Conservation (phyloP, 495 filamentous ascomycete species). For the Astrothelium macrocarpum region DNA sequence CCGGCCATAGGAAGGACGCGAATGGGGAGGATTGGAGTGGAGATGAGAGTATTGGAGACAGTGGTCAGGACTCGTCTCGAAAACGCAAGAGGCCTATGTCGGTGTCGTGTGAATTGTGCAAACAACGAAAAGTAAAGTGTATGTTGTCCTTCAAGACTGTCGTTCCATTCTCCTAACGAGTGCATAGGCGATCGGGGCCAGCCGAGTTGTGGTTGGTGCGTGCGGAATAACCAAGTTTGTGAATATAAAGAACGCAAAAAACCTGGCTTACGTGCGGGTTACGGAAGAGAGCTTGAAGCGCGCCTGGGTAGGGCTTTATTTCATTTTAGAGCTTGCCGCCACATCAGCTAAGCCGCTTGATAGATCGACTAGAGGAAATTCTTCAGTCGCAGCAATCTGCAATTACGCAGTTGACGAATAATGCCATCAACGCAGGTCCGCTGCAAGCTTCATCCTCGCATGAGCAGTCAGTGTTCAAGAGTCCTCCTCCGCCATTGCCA, state of each 20-base stretch:
- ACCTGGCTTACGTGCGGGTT: slow-evolving; percentile 72
- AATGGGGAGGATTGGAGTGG: slow-evolving; percentile 19
- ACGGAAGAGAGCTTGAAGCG: slow-evolving; percentile 79
- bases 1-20: slow-evolving; percentile 21
- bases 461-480: slow-evolving; percentile 19
- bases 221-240: slow-evolving; percentile 63
- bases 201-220: slow-evolving; percentile 82
- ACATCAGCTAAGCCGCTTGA: not conserved
- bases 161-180: slow-evolving; percentile 5
- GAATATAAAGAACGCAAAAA: slow-evolving; percentile 84
- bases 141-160: slow-evolving; percentile 39
- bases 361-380: slow-evolving; percentile 28
- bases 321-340: slow-evolving; percentile 10
- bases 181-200: slow-evolving; percentile 52
- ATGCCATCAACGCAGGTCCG: slow-evolving; percentile 9
- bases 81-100: slow-evolving; percentile 47
- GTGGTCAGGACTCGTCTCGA: slow-evolving; percentile 30
- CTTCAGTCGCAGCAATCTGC: slow-evolving; percentile 30
- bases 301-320: slow-evolving; percentile 43
- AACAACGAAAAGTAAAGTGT: slow-evolving; percentile 62
- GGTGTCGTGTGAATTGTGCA: slow-evolving; percentile 69
- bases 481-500: slow-evolving; percentile 14
- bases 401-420: slow-evolving; percentile 27
- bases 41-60: slow-evolving; percentile 21
- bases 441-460: slow-evolving; percentile 16